Evolutionary conservation across 768 basidiomycete species (phyloP).

Genomic region (Tricholoma terreum): DNA sequence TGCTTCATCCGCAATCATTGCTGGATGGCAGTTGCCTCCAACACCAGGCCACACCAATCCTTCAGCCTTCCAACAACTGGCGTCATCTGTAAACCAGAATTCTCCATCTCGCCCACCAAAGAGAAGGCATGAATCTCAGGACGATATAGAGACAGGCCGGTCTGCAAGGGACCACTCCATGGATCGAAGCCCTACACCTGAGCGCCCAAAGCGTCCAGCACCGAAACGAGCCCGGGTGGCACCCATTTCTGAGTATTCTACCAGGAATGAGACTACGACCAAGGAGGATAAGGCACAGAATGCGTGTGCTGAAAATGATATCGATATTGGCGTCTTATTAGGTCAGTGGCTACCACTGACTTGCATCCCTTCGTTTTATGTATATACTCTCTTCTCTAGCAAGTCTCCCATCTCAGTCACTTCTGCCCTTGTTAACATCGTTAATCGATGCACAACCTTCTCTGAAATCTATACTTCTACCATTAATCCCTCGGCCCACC

Average conservation of each 20-base stretch:
- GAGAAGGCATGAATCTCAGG: constrained; percentile 65
- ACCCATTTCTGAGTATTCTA: constrained; percentile 26
- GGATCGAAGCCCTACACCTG: constrained; percentile 85
- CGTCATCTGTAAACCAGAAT: constrained; percentile 47
- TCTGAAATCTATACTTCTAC: constrained; percentile 67
- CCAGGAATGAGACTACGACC: constrained; percentile 38
- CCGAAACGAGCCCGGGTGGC: constrained; percentile 63
- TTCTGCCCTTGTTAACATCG: constrained; percentile 69
- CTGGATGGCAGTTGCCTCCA: constrained; percentile 45
- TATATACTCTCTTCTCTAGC: constrained; percentile 43
- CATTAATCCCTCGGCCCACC: constrained; percentile 82
- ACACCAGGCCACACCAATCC: constrained; percentile 49
- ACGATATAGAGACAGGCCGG: constrained; percentile 47
- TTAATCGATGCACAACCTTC: constrained; percentile 66
- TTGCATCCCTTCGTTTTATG: constrained; percentile 5
- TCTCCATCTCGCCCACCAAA: constrained; percentile 48
- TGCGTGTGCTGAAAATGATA: constrained; percentile 50
- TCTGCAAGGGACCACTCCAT: constrained; percentile 60
- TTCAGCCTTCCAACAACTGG: constrained; percentile 52
- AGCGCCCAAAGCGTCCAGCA: constrained; percentile 65
- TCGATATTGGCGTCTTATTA: constrained; percentile 77
- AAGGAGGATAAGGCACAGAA: constrained; percentile 49
- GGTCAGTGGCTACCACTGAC: constrained; percentile 45
- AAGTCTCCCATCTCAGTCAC: constrained; percentile 72
- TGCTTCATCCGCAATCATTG: constrained; percentile 39